phyloP scores from a whole-genome alignment of 305 asterid species.

The Euphrasia arctica region DNA sequence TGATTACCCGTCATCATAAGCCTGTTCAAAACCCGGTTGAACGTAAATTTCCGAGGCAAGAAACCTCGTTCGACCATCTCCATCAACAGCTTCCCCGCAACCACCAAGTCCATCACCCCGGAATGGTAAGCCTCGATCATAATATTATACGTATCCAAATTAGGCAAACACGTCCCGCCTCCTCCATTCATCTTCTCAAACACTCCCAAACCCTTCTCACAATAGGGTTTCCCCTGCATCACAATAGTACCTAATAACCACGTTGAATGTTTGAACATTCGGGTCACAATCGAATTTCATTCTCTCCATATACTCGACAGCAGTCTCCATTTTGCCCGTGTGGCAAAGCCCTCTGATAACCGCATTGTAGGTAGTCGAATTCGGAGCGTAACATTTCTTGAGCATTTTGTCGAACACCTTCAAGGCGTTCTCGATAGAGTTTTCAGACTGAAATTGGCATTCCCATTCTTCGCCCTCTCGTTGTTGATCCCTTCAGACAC shows the following conservation, averaged over 20 bases:
- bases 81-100: constrained; percentile 76
- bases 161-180: constrained; percentile 58
- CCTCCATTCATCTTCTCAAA: constrained; percentile 62
- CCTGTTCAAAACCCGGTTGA: constrained; percentile 79
- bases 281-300: constrained; percentile 78
- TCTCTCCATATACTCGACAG: constrained; percentile 54
- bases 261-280: constrained; percentile 69
- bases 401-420: constrained; percentile 64
- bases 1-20: constrained; percentile 68
- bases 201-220: constrained; percentile 62
- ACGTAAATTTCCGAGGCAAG: constrained; percentile 68
- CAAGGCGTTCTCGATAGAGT: constrained; percentile 69
- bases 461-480: no score
- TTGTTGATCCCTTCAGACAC: no score
- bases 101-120: constrained; percentile 64
- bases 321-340: constrained; percentile 59
- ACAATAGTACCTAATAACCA: constrained; percentile 70
- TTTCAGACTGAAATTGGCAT: constrained; percentile 23
- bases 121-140: constrained; percentile 57
- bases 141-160: constrained; percentile 81
- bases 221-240: constrained; percentile 61
- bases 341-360: constrained; percentile 84
- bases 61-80: constrained; percentile 88
- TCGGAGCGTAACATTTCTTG: constrained; percentile 71
- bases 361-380: constrained; percentile 65